Evolutionary conservation across 495 filamentous ascomycete species (phyloP).

Genomic region (Aspergillus asperescens): DNA sequence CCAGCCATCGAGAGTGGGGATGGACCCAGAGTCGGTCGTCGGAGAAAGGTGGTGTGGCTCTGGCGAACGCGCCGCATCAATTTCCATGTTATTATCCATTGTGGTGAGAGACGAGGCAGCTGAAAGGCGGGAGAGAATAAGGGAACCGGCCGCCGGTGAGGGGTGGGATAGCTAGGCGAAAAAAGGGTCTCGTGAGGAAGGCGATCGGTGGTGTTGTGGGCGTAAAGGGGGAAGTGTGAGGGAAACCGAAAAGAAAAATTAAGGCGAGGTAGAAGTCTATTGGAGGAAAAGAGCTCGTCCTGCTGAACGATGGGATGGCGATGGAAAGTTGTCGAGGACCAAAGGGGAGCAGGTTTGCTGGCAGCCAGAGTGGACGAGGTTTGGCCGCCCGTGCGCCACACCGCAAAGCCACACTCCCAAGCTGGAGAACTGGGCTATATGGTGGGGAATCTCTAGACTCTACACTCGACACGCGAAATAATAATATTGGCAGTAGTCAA

Average conservation of each 20-base stretch:
- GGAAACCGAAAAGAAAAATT: conserved; percentile 13
- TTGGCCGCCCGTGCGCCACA: conserved; percentile 23
- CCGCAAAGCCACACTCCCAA: conserved; percentile 19
- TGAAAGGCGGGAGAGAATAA: conserved; percentile 12
- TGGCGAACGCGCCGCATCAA: conserved; percentile 70
- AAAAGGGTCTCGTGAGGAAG: conserved; percentile 43
- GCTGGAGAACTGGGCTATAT: neutral
- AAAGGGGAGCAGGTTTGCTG: conserved; percentile 21
- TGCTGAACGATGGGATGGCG: conserved; percentile 19
- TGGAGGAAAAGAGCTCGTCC: conserved; percentile 8
- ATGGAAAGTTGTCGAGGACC: conserved; percentile 10
- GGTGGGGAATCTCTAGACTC: neutral
- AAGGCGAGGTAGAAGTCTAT: conserved; percentile 9
- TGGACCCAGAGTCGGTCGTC: conserved; percentile 74
- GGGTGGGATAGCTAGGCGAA: conserved; percentile 28
- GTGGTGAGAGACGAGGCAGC: conserved; percentile 16
- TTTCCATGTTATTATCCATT: conserved; percentile 99
- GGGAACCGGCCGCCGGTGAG: conserved; percentile 24
- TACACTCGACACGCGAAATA: neutral
- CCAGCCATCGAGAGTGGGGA: conserved; percentile 94
- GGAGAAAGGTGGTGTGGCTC: conserved; percentile 72
- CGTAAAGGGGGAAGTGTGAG: neutral
- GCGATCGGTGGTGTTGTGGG: conserved; percentile 8
- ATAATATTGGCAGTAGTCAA: neutral
- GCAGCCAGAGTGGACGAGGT: conserved; percentile 15